Evolutionary conservation across 176 grass and related monocot genomes (phyloP), one percentile per base, ranked within the genome.

Genomic region (Elymus sibiricus): DNA sequence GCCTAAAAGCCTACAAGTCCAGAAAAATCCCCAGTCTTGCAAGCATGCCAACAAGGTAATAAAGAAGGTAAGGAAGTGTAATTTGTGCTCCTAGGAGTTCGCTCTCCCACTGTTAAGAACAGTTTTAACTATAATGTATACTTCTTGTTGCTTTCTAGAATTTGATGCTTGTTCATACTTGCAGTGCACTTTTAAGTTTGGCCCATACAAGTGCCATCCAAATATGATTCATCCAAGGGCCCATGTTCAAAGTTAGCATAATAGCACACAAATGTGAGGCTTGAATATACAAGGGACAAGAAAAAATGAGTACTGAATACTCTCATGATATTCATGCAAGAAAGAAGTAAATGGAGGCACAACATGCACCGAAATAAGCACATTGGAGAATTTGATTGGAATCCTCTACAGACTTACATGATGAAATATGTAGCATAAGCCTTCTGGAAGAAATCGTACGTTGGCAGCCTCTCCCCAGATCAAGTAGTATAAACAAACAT

Each of bases 401-500:
- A 75, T 67, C 47, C 55, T 82, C 28, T 80, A 64, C 28, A 6
- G 28, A 95, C 95, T 97, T 92, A 98, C 93, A 82, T 94, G 83
- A 95, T 98, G 91, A 89, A 95, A 95, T 81, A 98, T 95, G 70
- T 95, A 98, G 86, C 96, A 98, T 85, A 98, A 89, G 51, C 91
- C 90, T 71, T 98, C 96, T 42, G 96, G 91, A 87, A 98, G 91
- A 86, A 95, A 98, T 69, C 96, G 86, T 63, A 98, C 27, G 31
- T 95, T 98, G 59, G 85, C 93, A 94, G 92, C 96, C 86, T 98
- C 96, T 71, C 96, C 96, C 96, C 96, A 98, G n/a, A 95, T 95
- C 63, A 98, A 87, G 89, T 90, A 98, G 87, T 94, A 98, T 71
- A 98, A 83, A 80, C 91, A 95, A 67, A 98, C 78, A 76, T 92